Conservation (phyloP, 441 rosid species). For the Breynia disticha region DNA sequence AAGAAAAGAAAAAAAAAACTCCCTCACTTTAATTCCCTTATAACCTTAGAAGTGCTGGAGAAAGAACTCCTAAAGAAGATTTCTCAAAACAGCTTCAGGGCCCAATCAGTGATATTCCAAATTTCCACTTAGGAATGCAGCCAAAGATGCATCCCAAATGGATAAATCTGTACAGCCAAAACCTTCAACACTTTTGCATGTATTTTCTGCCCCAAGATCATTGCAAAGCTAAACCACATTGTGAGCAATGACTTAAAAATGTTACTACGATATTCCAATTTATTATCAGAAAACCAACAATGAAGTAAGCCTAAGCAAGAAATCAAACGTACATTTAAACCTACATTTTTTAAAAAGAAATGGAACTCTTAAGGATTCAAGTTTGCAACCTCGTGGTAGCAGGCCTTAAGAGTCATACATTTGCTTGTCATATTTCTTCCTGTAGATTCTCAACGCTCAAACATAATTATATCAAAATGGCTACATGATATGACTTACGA, state of each 20-base stretch:
- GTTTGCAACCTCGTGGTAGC: neutral
- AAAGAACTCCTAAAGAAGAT: neutral
- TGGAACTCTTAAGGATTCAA: neutral
- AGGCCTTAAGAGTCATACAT: neutral
- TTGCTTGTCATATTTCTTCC: neutral
- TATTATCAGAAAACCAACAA: too few relatives aligned
- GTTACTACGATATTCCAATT: neutral
- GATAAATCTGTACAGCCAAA: neutral
- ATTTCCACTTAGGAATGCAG: too few relatives aligned
- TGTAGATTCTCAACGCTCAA: neutral
- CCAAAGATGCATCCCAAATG: neutral
- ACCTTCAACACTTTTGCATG: neutral
- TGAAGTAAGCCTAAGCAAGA: neutral
- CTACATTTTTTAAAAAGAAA: neutral
- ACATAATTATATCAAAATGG: neutral
- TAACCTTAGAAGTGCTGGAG: neutral
- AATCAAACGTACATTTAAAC: neutral
- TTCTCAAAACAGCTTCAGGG: neutral
- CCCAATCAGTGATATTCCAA: neutral
- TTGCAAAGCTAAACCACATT: neutral
- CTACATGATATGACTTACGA: conserved; percentile 34
- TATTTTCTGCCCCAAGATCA: neutral
- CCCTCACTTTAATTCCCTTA: too few relatives aligned
- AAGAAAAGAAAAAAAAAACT: too few relatives aligned
- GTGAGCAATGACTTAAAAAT: neutral